Base-by-base conservation (phyloP, 345 rosid genomes). In the Camelina laxa region DNA sequence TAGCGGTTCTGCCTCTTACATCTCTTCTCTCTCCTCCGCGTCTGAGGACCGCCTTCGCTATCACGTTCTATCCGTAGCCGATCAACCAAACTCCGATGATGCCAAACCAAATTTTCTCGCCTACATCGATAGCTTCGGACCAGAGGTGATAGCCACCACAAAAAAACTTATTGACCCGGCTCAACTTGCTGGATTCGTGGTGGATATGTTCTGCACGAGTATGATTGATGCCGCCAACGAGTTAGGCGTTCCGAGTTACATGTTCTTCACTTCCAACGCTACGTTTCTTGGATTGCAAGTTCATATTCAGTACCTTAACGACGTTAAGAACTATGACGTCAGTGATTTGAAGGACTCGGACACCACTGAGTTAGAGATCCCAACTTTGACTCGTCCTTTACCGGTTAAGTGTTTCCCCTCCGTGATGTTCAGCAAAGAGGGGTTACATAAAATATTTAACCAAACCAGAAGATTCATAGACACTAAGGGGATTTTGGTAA, bases 151-250 rank as follows among this genome's bases (percentile, higher is more conserved):
- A 35, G 70, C 81, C 22, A 83, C 73, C 2, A 70, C 70, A 8
- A 33, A 78, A 7, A 36, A 78, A 15, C 75, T 78, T 7, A 20
- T 50, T 8, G 9, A 5, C 14, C 31, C 70, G 11, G 11, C 57
- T 16, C 36, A 50, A 22, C 76, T 89, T 1, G 89, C 84, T 8
- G 88, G 88, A 27, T 41, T 89, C 59, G 81, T 87, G 35, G 56
- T 86, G 14, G 94, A 83, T 75, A 74, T 89, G 87, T 83, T 86
- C 50, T 86, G 85, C 71, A 81, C 75, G 0, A 6, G 65, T 3
- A 79, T 86, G 82, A 82, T 86, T 1, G 90, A 89, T 9, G 77
- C 83, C 2, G 92, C 89, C 1, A 66, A 77, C 39, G 87, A 87
- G 35, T 58, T 83, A 9, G 45, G 64, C 0, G 70, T 81, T 9